A percentile compares a stretch with the other conserved stretches of the same genome.
These are phyloP conservation scores for Cucurbita pepo DNA, from an alignment of 306 rosid species.

Conservation along the genomic window DNA sequence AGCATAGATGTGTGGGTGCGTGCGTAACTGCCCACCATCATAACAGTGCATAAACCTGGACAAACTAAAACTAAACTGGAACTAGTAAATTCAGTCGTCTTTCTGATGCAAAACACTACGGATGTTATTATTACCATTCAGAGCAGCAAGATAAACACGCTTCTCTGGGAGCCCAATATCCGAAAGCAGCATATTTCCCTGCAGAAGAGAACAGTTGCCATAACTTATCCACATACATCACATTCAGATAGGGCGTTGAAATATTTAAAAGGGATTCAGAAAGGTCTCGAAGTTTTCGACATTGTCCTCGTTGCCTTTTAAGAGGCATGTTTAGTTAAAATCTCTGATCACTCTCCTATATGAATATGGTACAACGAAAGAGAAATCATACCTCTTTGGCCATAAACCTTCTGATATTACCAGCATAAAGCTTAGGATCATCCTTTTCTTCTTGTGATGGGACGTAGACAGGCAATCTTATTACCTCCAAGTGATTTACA, in stretches of 20 bases:
- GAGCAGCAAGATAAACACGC: slow-evolving; percentile 83
- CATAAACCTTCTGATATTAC: slow-evolving; percentile 73
- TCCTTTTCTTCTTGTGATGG: slow-evolving; percentile 84
- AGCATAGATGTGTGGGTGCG: not conserved
- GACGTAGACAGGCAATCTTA: slow-evolving; percentile 47
- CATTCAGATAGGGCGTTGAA: not conserved
- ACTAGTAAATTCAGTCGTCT: slow-evolving; percentile 76
- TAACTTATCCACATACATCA: not conserved
- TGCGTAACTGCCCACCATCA: not conserved
- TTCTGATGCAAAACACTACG: slow-evolving; percentile 97
- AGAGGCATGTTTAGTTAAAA: not conserved
- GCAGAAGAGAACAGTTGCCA: slow-evolving; percentile 14
- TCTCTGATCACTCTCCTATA: not conserved
- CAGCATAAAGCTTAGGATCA: slow-evolving; percentile 65
- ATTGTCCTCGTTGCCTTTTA: not conserved
- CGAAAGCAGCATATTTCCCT: slow-evolving; percentile 68
- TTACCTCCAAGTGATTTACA: slow-evolving; percentile 73
- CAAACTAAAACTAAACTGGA: slow-evolving; percentile 43
- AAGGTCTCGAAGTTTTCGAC: not conserved
- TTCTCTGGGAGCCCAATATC: slow-evolving; percentile 91
- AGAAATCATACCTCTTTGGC: slow-evolving; percentile 64
- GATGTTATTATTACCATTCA: slow-evolving; percentile 95
- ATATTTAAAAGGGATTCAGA: not conserved
- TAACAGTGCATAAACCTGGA: slow-evolving; percentile 11
- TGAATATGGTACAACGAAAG: not conserved